Percentiles rank a stretch among this genome's conserved stretches.
These are phyloP conservation scores for Saitozyma sp. DNA, from an alignment of 768 basidiomycete species.

Conservation along the genomic window DNA sequence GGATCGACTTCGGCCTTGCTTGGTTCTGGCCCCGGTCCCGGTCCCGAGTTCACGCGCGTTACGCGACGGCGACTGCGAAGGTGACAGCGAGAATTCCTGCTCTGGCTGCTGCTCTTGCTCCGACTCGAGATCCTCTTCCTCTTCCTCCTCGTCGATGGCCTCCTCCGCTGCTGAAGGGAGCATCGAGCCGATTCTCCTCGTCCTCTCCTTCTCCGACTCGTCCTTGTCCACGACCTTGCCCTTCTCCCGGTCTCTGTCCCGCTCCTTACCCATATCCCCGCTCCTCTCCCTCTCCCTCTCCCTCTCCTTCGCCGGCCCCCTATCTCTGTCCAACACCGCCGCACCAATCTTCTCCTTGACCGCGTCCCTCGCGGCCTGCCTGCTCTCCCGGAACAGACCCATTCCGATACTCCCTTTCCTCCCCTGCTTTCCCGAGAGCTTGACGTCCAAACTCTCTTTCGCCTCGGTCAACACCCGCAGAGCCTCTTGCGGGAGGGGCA, in stretches of 20 bases:
- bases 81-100: too few relatives aligned
- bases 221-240: too few relatives aligned
- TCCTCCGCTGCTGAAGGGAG: slow-evolving; percentile 8
- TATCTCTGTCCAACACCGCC: slow-evolving; percentile 7
- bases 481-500: slow-evolving; percentile 44
- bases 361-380: slow-evolving; percentile 11
- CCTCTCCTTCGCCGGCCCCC: slow-evolving; percentile 1
- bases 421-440: slow-evolving; percentile 36
- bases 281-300: too few relatives aligned
- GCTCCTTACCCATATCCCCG: too few relatives aligned
- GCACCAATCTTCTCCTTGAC: background rate
- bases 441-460: slow-evolving; percentile 36
- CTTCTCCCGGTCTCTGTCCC: too few relatives aligned
- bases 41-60: too few relatives aligned
- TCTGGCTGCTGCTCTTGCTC: slow-evolving; percentile 9
- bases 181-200: background rate
- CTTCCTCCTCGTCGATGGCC: slow-evolving; percentile 16
- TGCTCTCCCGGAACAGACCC: slow-evolving; percentile 54
- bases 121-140: background rate
- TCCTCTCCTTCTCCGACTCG: background rate
- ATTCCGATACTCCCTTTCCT: slow-evolving; percentile 54
- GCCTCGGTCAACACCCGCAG: slow-evolving; percentile 42
- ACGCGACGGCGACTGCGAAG: too few relatives aligned
- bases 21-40: too few relatives aligned
- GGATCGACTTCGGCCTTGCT: too few relatives aligned